Evolutionary conservation across 495 filamentous ascomycete genomes (phyloP).

Genomic region (Neurospora hispaniola): DNA sequence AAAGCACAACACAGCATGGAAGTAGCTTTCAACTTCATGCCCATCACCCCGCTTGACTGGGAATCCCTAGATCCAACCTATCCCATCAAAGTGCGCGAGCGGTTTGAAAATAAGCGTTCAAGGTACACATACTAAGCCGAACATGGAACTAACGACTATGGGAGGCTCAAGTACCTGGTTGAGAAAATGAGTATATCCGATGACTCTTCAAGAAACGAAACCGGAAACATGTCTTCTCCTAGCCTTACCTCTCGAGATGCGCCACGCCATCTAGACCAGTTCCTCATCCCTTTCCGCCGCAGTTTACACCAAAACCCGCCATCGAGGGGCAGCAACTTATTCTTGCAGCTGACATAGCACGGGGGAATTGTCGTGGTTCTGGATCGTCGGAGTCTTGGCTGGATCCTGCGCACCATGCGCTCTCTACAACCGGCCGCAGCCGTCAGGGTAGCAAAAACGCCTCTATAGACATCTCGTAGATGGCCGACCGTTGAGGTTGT

Average conservation of each 20-base stretch:
- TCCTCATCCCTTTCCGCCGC: background rate
- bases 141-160: background rate
- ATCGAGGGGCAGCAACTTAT: no score
- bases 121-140: background rate
- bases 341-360: no score
- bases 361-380: no score
- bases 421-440: no score
- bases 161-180: background rate
- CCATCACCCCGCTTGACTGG: background rate
- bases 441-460: no score
- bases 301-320: background rate
- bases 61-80: background rate
- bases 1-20: background rate
- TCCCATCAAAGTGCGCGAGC: background rate
- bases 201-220: background rate
- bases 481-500: no score
- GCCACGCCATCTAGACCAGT: background rate
- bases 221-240: background rate
- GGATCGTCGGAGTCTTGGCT: no score
- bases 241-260: slow-evolving; percentile 2
- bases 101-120: background rate
- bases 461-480: no score
- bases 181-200: background rate
- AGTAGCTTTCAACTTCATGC: background rate
- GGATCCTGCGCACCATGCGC: no score